Evolutionary conservation across 495 filamentous ascomycete species (phyloP), one percentile per base, ranked within the genome.

Genomic region (Bathelium albidoporum): DNA sequence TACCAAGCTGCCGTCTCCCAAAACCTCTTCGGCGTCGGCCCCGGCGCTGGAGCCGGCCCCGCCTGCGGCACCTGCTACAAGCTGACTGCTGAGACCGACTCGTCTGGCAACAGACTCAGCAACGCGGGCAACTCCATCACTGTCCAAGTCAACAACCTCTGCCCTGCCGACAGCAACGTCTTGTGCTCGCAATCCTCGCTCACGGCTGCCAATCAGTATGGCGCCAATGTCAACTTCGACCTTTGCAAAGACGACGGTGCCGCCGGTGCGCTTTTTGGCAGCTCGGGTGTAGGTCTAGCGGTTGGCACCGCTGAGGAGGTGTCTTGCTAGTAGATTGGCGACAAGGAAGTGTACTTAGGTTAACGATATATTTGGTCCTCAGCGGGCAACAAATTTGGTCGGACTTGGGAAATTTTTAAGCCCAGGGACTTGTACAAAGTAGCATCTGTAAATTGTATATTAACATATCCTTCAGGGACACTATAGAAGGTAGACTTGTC

Each of bases 211-310:
- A 77, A 76, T 45, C 69, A 69, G 55, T 69, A 74, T 52, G 75
- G 74, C 59, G 73, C 71, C 18, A 67, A 74, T 26, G 62, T 76
- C 5, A 69, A 77, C 65, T 75, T 77, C 66, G 72, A 77, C 59
- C 70, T 76, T 31, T 77, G 75, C 65, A 72, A 60, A 12, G 75
- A 76, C 55, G 65, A 66, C 26, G 71, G 70, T 1, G 74, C 74
- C 2, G 65, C 66, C 22, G 63, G 52, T 20, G 73, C 74, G 5
- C 62, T 77, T n/a, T 76, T 77, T 34, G 71, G 72, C 3, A 65
- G 61, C 32, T 63, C 59, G 20, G 73, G 73, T 32, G 61, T 73
- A 18, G 63, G 68, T 2, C 62, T 73, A 20, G 71, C 70, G 1
- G 62, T 68, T 16, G 73, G 73, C 1, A 71, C 62, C 10, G 73